Evolutionary conservation across 2,329 filamentous ascomycete species (phyloP), one percentile per base, ranked within the genome.

Genomic region (Neofusicoccum sp.): DNA sequence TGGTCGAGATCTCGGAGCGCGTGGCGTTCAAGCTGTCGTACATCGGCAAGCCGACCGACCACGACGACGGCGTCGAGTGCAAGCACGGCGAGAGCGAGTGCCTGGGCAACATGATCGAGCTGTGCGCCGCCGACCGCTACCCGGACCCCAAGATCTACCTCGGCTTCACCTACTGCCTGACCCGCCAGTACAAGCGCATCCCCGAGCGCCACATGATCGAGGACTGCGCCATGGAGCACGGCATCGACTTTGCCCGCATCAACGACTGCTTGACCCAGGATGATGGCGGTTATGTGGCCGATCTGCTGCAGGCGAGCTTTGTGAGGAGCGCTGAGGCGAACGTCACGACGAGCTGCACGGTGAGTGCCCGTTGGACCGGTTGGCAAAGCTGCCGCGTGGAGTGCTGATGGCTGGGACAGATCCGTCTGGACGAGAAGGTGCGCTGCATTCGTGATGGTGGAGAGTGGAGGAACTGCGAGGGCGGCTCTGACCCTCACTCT

Each of bases 21-120:
- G 91, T 98, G 63, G 88, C 96, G 79, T 98, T 99, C 74, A 89
- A 84, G 31, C 81, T 98, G 62, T 95, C 91, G 7, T 98, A 90
- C 70, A 96, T 99, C 69, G 95, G 93, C 70, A 87, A 80, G 85
- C 90, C 87, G 77, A 77, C 80, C 47, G 87, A 89, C 54, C 81
- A 87, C 64, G 89, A 95, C 68, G 90, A 93, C 68, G 93, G 91
- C 59, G 88, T 98, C 62, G 81, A 86, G 34, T 99, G 95, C 80
- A 93, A 82, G 78, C 95, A 99, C 73, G 95, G 95, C 6, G 89
- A 92, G 4, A 83, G 82, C 43, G 95, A 99, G 78, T 99, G 90
- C 74, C 85, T 98, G 69, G 95, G 95, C 63, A 92, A 99, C 77
- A 96, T 96, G 72, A 82, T 99, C 75, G 89, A 96, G 73, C 88